Conservation (phyloP, 179 eudicot genomes). For the Beta lomatogona region DNA sequence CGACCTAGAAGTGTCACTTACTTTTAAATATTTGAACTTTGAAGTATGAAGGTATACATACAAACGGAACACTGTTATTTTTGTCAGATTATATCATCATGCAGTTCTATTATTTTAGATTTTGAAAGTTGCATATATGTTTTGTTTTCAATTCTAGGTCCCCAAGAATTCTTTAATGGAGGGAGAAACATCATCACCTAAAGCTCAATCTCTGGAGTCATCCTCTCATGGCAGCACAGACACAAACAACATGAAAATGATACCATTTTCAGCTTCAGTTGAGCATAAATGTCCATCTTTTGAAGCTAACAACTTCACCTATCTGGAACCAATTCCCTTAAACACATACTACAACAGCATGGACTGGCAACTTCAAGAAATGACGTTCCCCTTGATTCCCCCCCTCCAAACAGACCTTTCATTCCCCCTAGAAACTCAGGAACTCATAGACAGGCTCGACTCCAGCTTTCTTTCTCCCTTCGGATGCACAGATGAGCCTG, state of each 20-base stretch:
- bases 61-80: no score
- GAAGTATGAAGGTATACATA: no score
- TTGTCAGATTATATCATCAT: no score
- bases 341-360: constrained; percentile 10
- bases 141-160: constrained; percentile 38
- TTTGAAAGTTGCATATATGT: neutral
- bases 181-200: constrained; percentile 37
- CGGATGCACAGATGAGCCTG: constrained; percentile 32
- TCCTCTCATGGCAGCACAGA: constrained; percentile 10
- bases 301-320: constrained; percentile 28
- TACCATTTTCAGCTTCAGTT: constrained; percentile 24
- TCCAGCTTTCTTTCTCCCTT: constrained; percentile 40
- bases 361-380: constrained; percentile 18
- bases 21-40: no score
- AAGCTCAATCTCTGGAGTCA: constrained; percentile 30
- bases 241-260: constrained; percentile 27
- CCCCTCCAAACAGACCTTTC: constrained; percentile 35
- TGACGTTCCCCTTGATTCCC: constrained; percentile 33
- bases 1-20: no score
- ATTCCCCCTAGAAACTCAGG: constrained; percentile 40
- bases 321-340: neutral
- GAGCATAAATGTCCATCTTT: constrained; percentile 20
- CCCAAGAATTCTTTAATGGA: constrained; percentile 38
- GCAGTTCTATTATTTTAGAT: no score
- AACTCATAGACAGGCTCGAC: constrained; percentile 41